Percentiles rank a stretch among this genome's conserved stretches.
Evolutionary conservation across 164 flowering plant species (phyloP).

Genomic region (Magnolia changhungtana): DNA sequence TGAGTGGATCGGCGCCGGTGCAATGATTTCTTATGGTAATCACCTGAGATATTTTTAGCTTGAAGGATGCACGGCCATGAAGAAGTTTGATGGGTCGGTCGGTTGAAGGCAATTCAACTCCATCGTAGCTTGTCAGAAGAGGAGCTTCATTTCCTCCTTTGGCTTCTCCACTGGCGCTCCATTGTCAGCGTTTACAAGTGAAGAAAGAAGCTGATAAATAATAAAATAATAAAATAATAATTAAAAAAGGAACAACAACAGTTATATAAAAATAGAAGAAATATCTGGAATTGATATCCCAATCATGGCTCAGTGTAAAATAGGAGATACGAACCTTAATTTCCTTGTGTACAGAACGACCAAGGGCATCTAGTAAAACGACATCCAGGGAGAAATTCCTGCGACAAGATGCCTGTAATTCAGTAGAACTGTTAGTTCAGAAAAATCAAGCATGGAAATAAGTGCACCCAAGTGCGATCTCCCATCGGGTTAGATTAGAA

Average conservation of each 20-base stretch:
- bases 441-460: neutral
- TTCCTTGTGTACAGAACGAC: constrained; percentile 51
- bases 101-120: constrained; percentile 66
- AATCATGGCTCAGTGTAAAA: neutral
- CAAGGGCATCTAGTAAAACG: constrained; percentile 55
- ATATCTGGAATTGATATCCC: neutral
- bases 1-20: too few species aligned
- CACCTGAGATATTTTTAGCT: too few species aligned
- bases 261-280: neutral
- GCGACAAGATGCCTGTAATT: constrained; percentile 76
- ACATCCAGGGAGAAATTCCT: constrained; percentile 73
- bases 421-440: constrained; percentile 1
- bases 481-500: neutral
- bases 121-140: constrained; percentile 70
- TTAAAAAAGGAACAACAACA: neutral
- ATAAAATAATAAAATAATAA: too few species aligned
- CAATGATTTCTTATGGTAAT: too few species aligned
- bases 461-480: neutral
- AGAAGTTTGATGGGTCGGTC: constrained; percentile 62
- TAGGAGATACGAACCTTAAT: constrained; percentile 47
- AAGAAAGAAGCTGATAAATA: constrained; percentile 55
- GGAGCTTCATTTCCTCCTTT: constrained; percentile 66
- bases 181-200: constrained; percentile 72
- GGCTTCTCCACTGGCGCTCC: constrained; percentile 65
- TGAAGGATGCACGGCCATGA: constrained; percentile 80